phyloP scores from a whole-genome alignment of 768 basidiomycete genomes.

The Leccinum boreale region DNA sequence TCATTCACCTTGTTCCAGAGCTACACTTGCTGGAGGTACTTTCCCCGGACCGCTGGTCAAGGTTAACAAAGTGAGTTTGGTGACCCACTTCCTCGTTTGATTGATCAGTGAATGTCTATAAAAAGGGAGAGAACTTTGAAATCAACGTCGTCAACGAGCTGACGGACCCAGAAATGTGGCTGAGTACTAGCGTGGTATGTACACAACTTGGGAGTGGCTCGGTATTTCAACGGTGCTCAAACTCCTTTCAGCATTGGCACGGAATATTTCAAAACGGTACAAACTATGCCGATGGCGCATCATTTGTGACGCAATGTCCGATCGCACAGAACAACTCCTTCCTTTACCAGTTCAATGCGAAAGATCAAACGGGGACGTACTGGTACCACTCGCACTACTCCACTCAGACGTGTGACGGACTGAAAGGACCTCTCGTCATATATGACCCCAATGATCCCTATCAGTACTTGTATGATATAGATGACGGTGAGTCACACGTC shows the following conservation, averaged over 20 bases:
- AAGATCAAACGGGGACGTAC: constrained; percentile 26
- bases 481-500: constrained; percentile 34
- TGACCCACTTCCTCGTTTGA: neutral
- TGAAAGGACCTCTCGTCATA: constrained; percentile 38
- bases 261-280: constrained; percentile 45
- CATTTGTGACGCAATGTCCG: constrained; percentile 36
- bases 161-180: constrained; percentile 45
- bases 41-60: constrained; percentile 47
- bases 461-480: constrained; percentile 38
- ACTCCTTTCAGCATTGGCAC: constrained; percentile 48
- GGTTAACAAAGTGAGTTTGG: constrained; percentile 29
- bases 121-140: constrained; percentile 37
- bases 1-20: constrained; percentile 4
- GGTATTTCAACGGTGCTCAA: neutral
- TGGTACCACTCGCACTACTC: constrained; percentile 39
- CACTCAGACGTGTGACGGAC: constrained; percentile 39
- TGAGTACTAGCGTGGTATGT: constrained; percentile 44
- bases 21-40: constrained; percentile 37
- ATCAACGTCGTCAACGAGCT: constrained; percentile 47
- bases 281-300: constrained; percentile 44
- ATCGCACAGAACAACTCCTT: constrained; percentile 24
- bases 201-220: neutral
- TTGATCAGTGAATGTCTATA: neutral
- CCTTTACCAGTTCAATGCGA: constrained; percentile 16
- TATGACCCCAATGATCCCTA: constrained; percentile 43